A percentile compares a stretch with the other conserved stretches of the same genome.
These are phyloP conservation scores for Ustilago lituana DNA, from an alignment of 1,284 basidiomycete genomes.

Conservation along the genomic window DNA sequence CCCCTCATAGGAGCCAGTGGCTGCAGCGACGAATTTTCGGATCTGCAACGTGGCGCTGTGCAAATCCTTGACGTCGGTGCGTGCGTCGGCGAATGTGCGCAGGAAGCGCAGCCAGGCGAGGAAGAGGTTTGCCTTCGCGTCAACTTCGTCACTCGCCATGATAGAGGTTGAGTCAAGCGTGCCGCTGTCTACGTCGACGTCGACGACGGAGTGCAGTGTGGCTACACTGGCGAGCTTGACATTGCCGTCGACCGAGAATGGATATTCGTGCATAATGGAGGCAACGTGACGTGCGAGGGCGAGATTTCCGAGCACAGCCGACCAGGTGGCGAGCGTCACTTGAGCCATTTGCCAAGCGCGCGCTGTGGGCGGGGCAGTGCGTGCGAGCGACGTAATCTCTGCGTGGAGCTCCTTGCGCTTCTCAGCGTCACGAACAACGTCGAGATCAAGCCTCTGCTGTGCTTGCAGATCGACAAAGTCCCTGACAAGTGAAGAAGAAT, in stretches of 20 bases:
- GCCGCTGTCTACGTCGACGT: neutral
- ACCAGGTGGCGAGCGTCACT: slow-evolving; percentile 57
- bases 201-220: slow-evolving; percentile 23
- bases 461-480: slow-evolving; percentile 27
- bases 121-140: slow-evolving; percentile 45
- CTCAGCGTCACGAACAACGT: slow-evolving; percentile 32
- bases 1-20: neutral
- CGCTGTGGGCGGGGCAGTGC: slow-evolving; percentile 37
- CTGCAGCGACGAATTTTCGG: slow-evolving; percentile 26
- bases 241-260: slow-evolving; percentile 1
- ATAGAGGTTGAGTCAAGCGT: neutral
- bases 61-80: slow-evolving; percentile 2
- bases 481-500: slow-evolving; percentile 5
- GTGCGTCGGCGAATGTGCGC: slow-evolving; percentile 33
- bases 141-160: slow-evolving; percentile 28
- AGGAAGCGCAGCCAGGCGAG: slow-evolving; percentile 54
- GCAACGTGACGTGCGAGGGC: slow-evolving; percentile 41
- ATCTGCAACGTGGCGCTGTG: slow-evolving; percentile 21
- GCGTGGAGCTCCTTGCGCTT: slow-evolving; percentile 35
- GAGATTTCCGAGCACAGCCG: slow-evolving; percentile 49
- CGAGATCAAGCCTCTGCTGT: slow-evolving; percentile 41
- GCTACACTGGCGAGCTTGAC: slow-evolving; percentile 16
- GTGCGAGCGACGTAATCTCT: slow-evolving; percentile 43
- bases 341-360: slow-evolving; percentile 42
- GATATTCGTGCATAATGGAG: slow-evolving; percentile 21